A percentile compares a stretch with the other conserved stretches of the same genome.
Conservation (phyloP, 2,329 filamentous ascomycete species). For the Emergomyces africanus region DNA sequence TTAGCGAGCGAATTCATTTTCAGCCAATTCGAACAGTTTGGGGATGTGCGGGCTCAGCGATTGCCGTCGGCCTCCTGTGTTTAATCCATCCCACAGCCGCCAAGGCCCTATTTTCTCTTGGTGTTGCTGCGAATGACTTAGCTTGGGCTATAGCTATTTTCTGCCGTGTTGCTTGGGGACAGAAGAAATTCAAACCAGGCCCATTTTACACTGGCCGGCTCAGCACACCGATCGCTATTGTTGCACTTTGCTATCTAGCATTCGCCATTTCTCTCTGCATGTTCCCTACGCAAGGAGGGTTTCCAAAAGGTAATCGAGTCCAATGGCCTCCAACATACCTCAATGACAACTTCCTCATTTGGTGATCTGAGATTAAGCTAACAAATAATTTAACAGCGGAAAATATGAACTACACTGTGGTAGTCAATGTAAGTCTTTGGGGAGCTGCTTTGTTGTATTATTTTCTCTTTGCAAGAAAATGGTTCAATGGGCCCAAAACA, state of each 20-base stretch:
- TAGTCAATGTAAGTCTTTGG: conserved; percentile 49
- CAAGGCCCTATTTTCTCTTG: conserved; percentile 46
- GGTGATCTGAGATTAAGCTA: conserved; percentile 3
- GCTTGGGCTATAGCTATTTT: conserved; percentile 49
- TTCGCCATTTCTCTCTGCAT: conserved; percentile 47
- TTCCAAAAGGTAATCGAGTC: conserved; percentile 31
- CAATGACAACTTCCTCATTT: background rate
- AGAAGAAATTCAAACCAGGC: conserved; percentile 44
- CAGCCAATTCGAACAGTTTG: conserved; percentile 47
- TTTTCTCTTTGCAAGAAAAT: conserved; percentile 43
- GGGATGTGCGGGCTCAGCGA: conserved; percentile 39
- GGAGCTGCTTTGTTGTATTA: conserved; percentile 44
- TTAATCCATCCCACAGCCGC: conserved; percentile 47
- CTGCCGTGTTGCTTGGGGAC: conserved; percentile 45
- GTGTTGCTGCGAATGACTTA: conserved; percentile 48
- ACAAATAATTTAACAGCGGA: conserved; percentile 18
- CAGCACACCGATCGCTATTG: conserved; percentile 41
- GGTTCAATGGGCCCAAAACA: conserved; percentile 47
- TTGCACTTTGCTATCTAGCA: conserved; percentile 40
- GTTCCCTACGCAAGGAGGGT: conserved; percentile 45
- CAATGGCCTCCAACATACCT: background rate
- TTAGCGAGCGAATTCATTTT: conserved; percentile 38
- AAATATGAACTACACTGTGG: conserved; percentile 52
- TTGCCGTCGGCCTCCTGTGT: conserved; percentile 45
- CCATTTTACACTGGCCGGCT: conserved; percentile 46